These are phyloP conservation scores for Scutellaria baicalensis DNA, from an alignment of 257 asterid genomes.

Conservation along the genomic window DNA sequence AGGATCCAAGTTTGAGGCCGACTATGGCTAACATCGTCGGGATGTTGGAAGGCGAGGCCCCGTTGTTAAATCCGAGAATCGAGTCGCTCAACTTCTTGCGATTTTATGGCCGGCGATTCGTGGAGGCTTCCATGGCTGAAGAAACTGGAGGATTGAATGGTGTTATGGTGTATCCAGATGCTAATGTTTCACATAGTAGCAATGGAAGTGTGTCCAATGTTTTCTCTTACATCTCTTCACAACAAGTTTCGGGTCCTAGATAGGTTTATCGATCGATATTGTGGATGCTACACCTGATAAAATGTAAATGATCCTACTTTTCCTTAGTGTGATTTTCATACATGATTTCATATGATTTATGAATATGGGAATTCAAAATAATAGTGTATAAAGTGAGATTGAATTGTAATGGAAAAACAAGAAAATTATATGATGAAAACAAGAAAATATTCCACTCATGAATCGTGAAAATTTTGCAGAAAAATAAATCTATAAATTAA, in stretches of 20 bases:
- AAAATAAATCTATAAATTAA: background rate
- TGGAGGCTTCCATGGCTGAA: constrained; percentile 29
- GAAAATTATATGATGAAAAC: background rate
- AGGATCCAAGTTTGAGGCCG: constrained; percentile 69
- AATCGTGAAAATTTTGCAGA: too few species aligned
- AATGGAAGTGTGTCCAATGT: constrained; percentile 20
- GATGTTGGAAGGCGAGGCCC: constrained; percentile 54
- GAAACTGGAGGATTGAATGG: constrained; percentile 12
- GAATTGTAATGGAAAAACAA: background rate
- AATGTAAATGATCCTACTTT: too few species aligned
- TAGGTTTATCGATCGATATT: background rate
- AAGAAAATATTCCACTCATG: background rate
- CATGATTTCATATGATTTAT: background rate
- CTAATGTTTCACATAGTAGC: constrained; percentile 18
- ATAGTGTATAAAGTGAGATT: background rate
- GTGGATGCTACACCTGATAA: background rate
- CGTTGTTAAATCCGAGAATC: constrained; percentile 32
- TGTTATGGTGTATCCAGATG: constrained; percentile 13
- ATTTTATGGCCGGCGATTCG: constrained; percentile 53
- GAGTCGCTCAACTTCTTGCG: constrained; percentile 57
- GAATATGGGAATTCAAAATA: background rate
- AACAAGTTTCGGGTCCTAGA: constrained; percentile 50
- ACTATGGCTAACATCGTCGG: constrained; percentile 57
- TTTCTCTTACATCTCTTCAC: constrained; percentile 34
- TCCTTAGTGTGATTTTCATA: background rate